Evolutionary conservation across 176 grass and related monocot species (phyloP), one percentile per base, ranked within the genome.

Genomic region (Miscanthus lutarioriparius): DNA sequence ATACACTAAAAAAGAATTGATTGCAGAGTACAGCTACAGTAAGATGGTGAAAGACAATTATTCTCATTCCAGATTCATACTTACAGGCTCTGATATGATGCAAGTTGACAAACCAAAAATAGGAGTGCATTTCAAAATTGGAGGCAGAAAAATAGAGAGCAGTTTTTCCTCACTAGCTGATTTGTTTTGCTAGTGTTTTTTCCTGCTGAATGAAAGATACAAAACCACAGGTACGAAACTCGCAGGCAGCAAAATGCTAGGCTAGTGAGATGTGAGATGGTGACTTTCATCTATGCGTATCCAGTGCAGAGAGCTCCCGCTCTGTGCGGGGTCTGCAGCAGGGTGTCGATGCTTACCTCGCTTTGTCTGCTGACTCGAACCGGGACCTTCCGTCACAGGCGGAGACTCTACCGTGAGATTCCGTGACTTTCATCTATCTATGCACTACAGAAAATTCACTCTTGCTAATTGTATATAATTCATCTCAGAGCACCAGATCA

Each of bases 41-140:
- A 83, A 64, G 28, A 83, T 84, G 62, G 88, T 38, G 49, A 43
- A 53, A 79, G 22, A 28, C 67, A 83, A 74, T 30, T 74, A 54
- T 64, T 45, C 4, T 10, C 54, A 78, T 77, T 90, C 65, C 75
- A 85, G 70, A 75, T 61, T 80, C 49, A 15, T 62, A 47, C 47
- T 67, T 25, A 61, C 36, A 67, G 65, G 30, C 43, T 45, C 27
- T 83, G 40, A 33, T 64, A 88, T 25, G 32, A 83, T 51, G 12
- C 11, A 78, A 78, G 44, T 30, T 79, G n/a, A 80, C 15, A 64
- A 88, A 53, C 3, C 33, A 78, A 63, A 79, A 35, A 7, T 48
- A 48, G 26, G 76, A 28, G 22, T 67, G 14, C 81, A 44, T 27
- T 71, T 68, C 16, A 43, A 73, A 84, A 33, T 67, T 53, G 45